Conservation (phyloP, 371 early-diverging fungal species). For the Circinella minor region DNA sequence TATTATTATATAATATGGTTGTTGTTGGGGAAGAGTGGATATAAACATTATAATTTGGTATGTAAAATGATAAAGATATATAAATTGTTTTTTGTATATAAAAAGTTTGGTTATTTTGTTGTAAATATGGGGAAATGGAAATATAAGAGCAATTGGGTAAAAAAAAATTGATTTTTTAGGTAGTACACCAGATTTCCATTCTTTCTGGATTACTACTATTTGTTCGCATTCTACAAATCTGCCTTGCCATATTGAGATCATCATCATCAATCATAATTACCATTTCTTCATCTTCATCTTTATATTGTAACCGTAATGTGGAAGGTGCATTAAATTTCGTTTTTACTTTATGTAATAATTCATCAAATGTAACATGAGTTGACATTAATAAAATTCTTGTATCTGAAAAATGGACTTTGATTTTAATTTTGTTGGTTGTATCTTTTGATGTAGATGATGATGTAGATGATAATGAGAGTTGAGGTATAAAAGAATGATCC, state of each 20-base stretch:
- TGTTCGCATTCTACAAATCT: slow-evolving; percentile 13
- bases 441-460: slow-evolving; percentile 22
- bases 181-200: slow-evolving; percentile 16
- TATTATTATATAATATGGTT: no score
- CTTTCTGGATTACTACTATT: background rate
- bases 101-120: no score
- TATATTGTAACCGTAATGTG: slow-evolving; percentile 73
- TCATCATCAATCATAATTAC: slow-evolving; percentile 92
- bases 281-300: slow-evolving; percentile 88
- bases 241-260: slow-evolving; percentile 85
- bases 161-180: no score
- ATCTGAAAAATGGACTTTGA: slow-evolving; percentile 27
- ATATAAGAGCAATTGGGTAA: no score
- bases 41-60: no score
- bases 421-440: slow-evolving; percentile 24
- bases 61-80: no score
- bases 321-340: slow-evolving; percentile 28
- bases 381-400: slow-evolving; percentile 22
- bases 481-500: slow-evolving; percentile 20
- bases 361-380: slow-evolving; percentile 24
- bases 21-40: no score
- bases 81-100: no score
- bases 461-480: slow-evolving; percentile 16
- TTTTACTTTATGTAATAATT: slow-evolving; percentile 20
- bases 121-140: no score